Evolutionary conservation across 2,329 filamentous ascomycete genomes (phyloP).

Genomic region (Cladosporium sp.): DNA sequence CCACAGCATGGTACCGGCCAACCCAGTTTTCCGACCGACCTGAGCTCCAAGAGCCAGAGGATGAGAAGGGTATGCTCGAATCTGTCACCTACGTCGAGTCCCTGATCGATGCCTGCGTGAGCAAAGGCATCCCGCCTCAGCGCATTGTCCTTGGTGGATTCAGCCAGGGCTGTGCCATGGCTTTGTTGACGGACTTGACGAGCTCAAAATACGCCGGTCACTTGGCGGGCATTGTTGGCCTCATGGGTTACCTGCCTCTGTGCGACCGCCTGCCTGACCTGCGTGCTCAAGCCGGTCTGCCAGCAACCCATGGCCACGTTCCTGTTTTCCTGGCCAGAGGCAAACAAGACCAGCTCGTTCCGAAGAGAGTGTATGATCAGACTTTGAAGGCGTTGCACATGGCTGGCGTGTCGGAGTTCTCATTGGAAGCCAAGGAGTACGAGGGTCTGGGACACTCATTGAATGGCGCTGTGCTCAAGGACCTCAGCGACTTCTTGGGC

Average conservation of each 20-base stretch:
- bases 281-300: conserved; percentile 34
- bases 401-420: conserved; percentile 36
- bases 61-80: conserved; percentile 41
- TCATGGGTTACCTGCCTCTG: conserved; percentile 47
- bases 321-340: conserved; percentile 47
- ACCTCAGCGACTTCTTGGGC: conserved; percentile 43
- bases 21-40: conserved; percentile 36
- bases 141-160: conserved; percentile 47
- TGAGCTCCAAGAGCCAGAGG: conserved; percentile 44
- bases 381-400: conserved; percentile 39
- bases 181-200: conserved; percentile 40
- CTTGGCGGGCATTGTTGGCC: conserved; percentile 39
- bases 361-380: conserved; percentile 39
- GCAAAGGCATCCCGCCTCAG: conserved; percentile 37
- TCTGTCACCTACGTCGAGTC: conserved; percentile 39
- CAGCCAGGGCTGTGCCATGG: conserved; percentile 46
- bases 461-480: conserved; percentile 40
- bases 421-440: conserved; percentile 43
- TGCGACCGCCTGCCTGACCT: conserved; percentile 36
- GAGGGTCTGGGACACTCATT: conserved; percentile 46
- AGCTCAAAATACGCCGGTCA: conserved; percentile 37
- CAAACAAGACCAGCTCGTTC: conserved; percentile 45
- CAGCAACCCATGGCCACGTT: conserved; percentile 33
- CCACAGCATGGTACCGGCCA: conserved; percentile 46
- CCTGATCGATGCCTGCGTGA: conserved; percentile 40